Evolutionary conservation across 805 yeast species (phyloP), one percentile per base, ranked within the genome.

Genomic region (Saccharomyces mikatae): DNA sequence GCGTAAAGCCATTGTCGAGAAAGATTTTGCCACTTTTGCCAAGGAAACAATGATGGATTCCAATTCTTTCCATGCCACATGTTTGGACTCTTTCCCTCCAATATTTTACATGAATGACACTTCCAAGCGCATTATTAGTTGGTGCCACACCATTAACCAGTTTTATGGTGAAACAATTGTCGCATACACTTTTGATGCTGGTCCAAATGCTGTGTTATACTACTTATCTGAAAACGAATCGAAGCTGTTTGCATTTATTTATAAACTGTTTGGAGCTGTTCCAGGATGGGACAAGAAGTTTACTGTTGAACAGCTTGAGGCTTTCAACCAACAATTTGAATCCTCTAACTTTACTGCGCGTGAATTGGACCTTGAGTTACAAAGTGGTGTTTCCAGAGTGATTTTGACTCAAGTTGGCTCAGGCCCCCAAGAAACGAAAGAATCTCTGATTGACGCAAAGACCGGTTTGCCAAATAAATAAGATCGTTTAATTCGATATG

Each of bases 161-260:
- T 71, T 70, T 56, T 73, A 71, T 57, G 62, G 64, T 24, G 76
- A 80, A 64, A 78, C 79, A 11, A 78, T 92, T 53, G 99, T 96
- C 11, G 98, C 98, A 41, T 94, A 94, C 72, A 94, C 99, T 1
- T 94, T 87, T 67, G 99, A 94, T 71, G 99, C 99, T 31, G 99
- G 99, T 68, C 99, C 99, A 72, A 94, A 94, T 73, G 96, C 97
- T 22, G 99, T 94, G 48, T 80, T 94, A 57, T 94, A 94, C 74
- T 94, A 94, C 69, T 83, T 85, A 67, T 80, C 79, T 60, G 76
- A 83, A 64, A 81, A 92, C 71, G 96, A 90, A 72, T 62, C 73
- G n/a, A 77, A 75, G 58, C 83, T 94, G 6, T 78, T 92, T 62
- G 84, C 90, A 3, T 76, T 88, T 60, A 73, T 94, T 56, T 75